phyloP scores from a whole-genome alignment of 2,329 filamentous ascomycete species.

The Corynespora cassiicola region DNA sequence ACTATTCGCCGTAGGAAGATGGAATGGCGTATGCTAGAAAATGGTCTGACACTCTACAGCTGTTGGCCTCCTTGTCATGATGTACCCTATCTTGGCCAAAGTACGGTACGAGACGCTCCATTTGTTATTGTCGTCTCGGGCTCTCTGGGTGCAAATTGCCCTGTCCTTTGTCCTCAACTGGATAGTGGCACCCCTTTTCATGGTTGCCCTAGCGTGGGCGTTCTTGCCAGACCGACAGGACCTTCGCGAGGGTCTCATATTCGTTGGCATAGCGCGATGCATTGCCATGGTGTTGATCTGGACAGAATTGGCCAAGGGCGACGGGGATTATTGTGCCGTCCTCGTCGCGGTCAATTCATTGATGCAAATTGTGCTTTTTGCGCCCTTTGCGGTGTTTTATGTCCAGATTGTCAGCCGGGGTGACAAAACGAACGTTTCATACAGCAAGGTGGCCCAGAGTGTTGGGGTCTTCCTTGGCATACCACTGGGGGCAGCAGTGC shows the following conservation, averaged over 20 bases:
- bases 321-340: conserved; percentile 79
- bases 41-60: conserved; percentile 65
- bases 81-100: conserved; percentile 92
- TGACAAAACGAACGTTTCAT: conserved; percentile 57
- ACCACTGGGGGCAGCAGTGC: conserved; percentile 78
- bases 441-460: conserved; percentile 75
- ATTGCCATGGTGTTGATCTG: conserved; percentile 90
- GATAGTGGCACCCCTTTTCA: conserved; percentile 81
- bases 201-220: conserved; percentile 76
- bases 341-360: conserved; percentile 58
- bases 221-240: conserved; percentile 52
- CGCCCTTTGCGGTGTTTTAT: conserved; percentile 56
- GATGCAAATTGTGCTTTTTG: conserved; percentile 56
- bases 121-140: conserved; percentile 64
- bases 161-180: conserved; percentile 83
- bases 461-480: conserved; percentile 86
- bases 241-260: conserved; percentile 70
- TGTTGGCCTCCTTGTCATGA: conserved; percentile 85
- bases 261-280: conserved; percentile 84
- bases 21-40: no score
- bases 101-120: conserved; percentile 80
- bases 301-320: conserved; percentile 78
- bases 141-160: conserved; percentile 78
- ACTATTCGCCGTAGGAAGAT: no score
- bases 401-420: conserved; percentile 70